Evolutionary conservation across 257 asterid species (phyloP).

Genomic region (Capsicum baccatum): DNA sequence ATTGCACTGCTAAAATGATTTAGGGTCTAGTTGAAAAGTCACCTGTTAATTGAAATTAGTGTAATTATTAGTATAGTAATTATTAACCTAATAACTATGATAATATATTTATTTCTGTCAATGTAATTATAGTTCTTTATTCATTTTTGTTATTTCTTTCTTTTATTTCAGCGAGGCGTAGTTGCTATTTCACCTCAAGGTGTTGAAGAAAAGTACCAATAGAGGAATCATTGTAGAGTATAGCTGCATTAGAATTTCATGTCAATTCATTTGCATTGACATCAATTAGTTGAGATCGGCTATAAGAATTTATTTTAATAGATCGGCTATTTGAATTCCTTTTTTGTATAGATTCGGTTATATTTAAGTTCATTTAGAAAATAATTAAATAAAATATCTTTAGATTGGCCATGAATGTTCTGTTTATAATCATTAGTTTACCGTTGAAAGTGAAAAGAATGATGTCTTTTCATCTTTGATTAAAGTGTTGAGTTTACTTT

Average conservation of each 20-base stretch:
- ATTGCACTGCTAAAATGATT: too few relatives aligned
- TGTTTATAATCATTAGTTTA: too few relatives aligned
- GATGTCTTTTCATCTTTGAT: background rate
- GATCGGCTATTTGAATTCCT: too few relatives aligned
- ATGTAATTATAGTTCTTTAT: too few relatives aligned
- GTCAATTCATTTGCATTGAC: background rate
- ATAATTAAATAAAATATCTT: too few relatives aligned
- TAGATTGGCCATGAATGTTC: background rate
- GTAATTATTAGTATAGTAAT: too few relatives aligned
- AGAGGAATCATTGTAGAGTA: background rate
- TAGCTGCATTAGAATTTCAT: background rate
- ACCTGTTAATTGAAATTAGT: too few relatives aligned
- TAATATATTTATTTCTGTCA: too few relatives aligned
- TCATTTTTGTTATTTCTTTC: background rate
- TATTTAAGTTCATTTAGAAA: background rate
- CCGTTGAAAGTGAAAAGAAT: too few relatives aligned
- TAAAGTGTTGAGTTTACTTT: background rate
- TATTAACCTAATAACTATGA: too few relatives aligned
- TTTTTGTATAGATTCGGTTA: background rate
- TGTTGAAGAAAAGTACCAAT: background rate
- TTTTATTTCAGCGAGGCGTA: background rate
- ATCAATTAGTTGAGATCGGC: background rate
- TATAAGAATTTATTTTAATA: background rate
- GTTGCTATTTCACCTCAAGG: background rate
- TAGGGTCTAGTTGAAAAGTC: too few relatives aligned